Base-by-base conservation (phyloP, 257 asterid species). In the Mitragyna speciosa region DNA sequence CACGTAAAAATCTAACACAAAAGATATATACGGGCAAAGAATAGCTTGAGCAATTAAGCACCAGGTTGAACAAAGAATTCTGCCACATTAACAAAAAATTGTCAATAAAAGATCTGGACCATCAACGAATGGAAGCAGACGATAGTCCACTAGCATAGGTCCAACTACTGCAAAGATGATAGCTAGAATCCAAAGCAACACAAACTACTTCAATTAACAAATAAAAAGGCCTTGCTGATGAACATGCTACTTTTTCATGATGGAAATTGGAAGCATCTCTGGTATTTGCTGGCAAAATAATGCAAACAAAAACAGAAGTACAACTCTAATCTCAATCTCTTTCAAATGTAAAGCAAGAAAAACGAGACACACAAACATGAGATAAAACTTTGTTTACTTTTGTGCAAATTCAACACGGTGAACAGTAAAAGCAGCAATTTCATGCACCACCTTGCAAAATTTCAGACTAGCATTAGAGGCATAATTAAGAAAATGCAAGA, bases 401-500 rank as follows among this genome's bases (percentile, higher is more conserved):
- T 54, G 12, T 15, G 33, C 26, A 30, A 5, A 2, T 71, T 16
- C 70, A 12, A 20, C 28, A 58, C 4, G 52, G 45, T 36, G 19
- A 69, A 33, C 58, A 67, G 54, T 20, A 30, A 12, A 28, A 69
- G 48, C n/a, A n/a, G 39, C 28, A 19, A 30, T 68, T 80, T 75
- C 52, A 67, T 52, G 47, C 63, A 68, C 72, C 77, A 31, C 16
- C 36, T 19, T 30, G 19, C 17, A 39, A 39, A 41, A 24, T 33
- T 4, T 28, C 30, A 39, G 75, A 78, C 54, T 52, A 65, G 12
- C 63, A 48, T 49, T 14, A 81, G 76, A 82, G 52, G 47, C 15
- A 48, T 65, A 24, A 22, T 17, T 5, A 52, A 10, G 36, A 39
- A 28, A 76, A 80, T 10, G 66, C 82, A 70, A 79, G 77, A 76